Base-by-base conservation (phyloP, 1,284 basidiomycete species). In the Rhodofomes roseus region DNA sequence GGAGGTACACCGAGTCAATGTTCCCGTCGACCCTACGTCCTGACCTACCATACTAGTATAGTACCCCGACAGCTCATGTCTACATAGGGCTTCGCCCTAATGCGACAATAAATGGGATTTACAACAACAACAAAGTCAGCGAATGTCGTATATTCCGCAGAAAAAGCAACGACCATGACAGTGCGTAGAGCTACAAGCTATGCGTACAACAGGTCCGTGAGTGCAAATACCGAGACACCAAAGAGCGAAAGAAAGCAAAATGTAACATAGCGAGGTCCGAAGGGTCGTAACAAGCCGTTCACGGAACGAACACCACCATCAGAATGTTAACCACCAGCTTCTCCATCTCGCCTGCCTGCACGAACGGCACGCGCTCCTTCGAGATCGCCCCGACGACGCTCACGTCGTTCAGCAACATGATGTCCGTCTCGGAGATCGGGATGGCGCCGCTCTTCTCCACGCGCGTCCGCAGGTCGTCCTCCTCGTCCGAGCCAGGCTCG, bases 261-360 rank as follows among this genome's bases (percentile, higher is more conserved):
- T 55, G 61, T 55, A 61, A 48, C 54, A 55, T 56, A 55, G 54
- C 54, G 41, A 29, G 55, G 44, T 41, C n/a, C 14, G 41, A 46
- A 36, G 5, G n/a, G 20, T 36, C 34, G 31, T 31, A 55, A 43
- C 14, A 16, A 7, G 53, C 23, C 51, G 55, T 55, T 79, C 72
- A 84, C 34, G 82, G 80, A 60, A 90, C 82, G 65, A 77, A 90
- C 7, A 84, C 83, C 25, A 90, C 86, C 55, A 92, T 67, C 56
- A 91, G 70, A 27, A 86, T 81, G 70, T 91, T 90, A 23, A 92
- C 86, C 8, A 90, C 79, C 61, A 92, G 71, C 72, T 85, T 90
- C 70, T 89, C 84, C 69, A 91, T 68, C 67, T 85, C 82, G 4
- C 86, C 85, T 39, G 77, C 77, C 18, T 83, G 81, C 8, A 89